phyloP scores from a whole-genome alignment of 148 eudicot genomes.

The Spergularia bocconei region DNA sequence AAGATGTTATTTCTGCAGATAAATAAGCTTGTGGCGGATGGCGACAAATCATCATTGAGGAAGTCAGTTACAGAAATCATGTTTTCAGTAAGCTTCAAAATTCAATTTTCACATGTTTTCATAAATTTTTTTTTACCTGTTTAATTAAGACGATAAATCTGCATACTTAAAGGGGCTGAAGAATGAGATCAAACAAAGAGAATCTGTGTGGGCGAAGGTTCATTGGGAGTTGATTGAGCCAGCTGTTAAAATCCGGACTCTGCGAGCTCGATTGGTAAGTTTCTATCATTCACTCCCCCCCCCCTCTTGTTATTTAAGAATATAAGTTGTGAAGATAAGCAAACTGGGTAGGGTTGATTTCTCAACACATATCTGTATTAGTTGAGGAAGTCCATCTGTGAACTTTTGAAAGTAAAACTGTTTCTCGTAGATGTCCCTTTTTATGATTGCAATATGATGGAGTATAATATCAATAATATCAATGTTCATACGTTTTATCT shows the following conservation, averaged over 20 bases:
- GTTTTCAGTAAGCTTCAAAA: constrained; percentile 70
- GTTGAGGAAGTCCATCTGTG: not conserved
- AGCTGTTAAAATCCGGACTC: constrained; percentile 71
- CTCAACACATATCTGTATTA: not conserved
- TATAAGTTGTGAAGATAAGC: not conserved
- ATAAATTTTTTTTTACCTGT: not conserved
- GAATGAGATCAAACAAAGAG: constrained; percentile 86
- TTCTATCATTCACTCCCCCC: constrained; percentile 4
- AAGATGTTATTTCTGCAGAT: constrained; percentile 46
- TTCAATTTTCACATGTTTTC: constrained; percentile 9
- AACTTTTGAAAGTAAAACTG: not conserved
- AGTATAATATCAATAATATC: not conserved
- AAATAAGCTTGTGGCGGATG: constrained; percentile 59
- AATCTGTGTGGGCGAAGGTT: constrained; percentile 68
- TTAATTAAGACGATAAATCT: constrained; percentile 9
- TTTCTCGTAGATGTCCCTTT: not conserved
- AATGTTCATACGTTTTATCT: not conserved
- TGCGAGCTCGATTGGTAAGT: constrained; percentile 91
- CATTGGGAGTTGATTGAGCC: constrained; percentile 89
- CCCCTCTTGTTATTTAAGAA: not conserved
- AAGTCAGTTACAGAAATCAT: constrained; percentile 83
- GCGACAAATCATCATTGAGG: constrained; percentile 74
- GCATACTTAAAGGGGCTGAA: constrained; percentile 62
- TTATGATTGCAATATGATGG: not conserved
- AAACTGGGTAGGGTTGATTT: not conserved